A percentile compares a stretch with the other conserved stretches of the same genome.
Evolutionary conservation across 192 early-diverging fungal genomes (phyloP).

Genomic region (Oehlia diaphana): DNA sequence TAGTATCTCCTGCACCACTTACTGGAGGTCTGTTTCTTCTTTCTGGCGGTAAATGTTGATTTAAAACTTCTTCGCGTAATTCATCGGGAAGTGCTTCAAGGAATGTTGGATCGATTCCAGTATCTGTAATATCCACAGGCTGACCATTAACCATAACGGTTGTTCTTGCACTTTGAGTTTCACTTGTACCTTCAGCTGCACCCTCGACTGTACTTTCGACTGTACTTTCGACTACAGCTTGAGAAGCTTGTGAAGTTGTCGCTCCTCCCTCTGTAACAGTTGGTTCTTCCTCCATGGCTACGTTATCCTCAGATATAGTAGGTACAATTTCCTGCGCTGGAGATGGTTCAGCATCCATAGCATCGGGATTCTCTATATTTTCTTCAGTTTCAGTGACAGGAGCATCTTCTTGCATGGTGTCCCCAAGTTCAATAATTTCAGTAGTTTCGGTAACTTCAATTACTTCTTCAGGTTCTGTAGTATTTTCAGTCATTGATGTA

Average conservation of each 20-base stretch:
- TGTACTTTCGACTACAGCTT: slow-evolving; percentile 23
- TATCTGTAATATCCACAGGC: slow-evolving; percentile 85
- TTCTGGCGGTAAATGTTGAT: slow-evolving; percentile 65
- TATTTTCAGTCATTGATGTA: slow-evolving; percentile 8
- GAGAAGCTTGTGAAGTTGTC: slow-evolving; percentile 27
- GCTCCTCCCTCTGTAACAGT: background rate
- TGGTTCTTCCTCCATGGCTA: background rate
- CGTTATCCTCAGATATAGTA: background rate
- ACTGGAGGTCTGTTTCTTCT: slow-evolving; percentile 34
- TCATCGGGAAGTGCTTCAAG: slow-evolving; percentile 94
- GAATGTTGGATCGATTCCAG: slow-evolving; percentile 93
- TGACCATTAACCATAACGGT: slow-evolving; percentile 78
- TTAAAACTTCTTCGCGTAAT: slow-evolving; percentile 88
- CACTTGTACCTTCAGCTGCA: slow-evolving; percentile 9
- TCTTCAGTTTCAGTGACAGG: slow-evolving; percentile 34
- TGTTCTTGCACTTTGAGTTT: slow-evolving; percentile 35
- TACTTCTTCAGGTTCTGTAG: slow-evolving; percentile 27
- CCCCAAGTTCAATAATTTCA: slow-evolving; percentile 33
- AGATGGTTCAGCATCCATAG: slow-evolving; percentile 13
- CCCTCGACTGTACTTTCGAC: background rate
- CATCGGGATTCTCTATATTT: slow-evolving; percentile 28
- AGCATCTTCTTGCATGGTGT: slow-evolving; percentile 34
- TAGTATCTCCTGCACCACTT: slow-evolving; percentile 43
- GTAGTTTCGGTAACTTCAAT: slow-evolving; percentile 40
- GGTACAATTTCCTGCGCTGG: background rate